Conservation (phyloP, 2,329 filamentous ascomycete genomes). For the Fonsecaea erecta region DNA sequence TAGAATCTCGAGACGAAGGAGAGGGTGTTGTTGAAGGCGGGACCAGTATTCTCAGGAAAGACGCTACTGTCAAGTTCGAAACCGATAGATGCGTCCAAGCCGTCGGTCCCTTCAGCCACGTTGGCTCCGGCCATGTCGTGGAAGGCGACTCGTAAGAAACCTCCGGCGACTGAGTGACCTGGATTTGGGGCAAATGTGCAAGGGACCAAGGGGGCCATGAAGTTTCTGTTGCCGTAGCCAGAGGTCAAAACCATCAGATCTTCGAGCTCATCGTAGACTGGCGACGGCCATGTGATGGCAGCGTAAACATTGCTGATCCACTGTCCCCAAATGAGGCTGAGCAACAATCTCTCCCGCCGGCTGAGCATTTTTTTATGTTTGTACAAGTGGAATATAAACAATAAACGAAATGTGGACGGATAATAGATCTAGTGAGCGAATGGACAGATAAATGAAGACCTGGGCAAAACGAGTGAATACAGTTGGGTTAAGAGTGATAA, state of each 20-base stretch:
- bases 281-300: slow-evolving; percentile 56
- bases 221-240: slow-evolving; percentile 60
- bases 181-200: slow-evolving; percentile 47
- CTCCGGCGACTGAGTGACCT: slow-evolving; percentile 34
- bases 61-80: slow-evolving; percentile 39
- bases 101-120: slow-evolving; percentile 40
- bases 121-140: slow-evolving; percentile 44
- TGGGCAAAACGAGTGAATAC: background rate
- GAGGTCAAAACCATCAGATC: slow-evolving; percentile 66
- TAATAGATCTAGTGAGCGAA: background rate
- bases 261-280: slow-evolving; percentile 63
- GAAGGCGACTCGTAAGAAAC: slow-evolving; percentile 45
- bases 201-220: slow-evolving; percentile 63
- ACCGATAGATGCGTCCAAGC: slow-evolving; percentile 44
- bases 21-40: slow-evolving; percentile 43
- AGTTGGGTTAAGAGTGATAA: background rate
- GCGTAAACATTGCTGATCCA: slow-evolving; percentile 2
- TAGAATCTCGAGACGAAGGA: slow-evolving; percentile 39
- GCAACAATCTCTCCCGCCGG: background rate
- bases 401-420: background rate
- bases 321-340: background rate
- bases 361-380: background rate
- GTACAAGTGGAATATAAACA: background rate
- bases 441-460: background rate
- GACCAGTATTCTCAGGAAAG: slow-evolving; percentile 40